These are phyloP conservation scores for Parachlorella kessleri DNA, from an alignment of 139 green algal genomes.

Conservation along the genomic window DNA sequence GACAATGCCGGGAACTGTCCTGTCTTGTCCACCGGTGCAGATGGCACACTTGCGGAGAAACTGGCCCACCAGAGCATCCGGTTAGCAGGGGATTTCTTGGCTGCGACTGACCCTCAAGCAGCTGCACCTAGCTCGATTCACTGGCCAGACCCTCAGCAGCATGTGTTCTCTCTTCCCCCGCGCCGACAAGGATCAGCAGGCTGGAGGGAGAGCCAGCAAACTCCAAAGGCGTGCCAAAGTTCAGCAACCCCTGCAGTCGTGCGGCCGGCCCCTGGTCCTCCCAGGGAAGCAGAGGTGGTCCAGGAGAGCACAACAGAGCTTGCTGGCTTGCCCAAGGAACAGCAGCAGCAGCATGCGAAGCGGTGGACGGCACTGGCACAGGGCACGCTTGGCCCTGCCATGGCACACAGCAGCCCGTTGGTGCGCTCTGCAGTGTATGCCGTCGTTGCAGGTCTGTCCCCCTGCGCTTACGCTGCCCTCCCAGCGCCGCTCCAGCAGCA, in stretches of 20 bases:
- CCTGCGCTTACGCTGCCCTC: constrained; percentile 24
- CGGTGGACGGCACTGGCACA: constrained; percentile 33
- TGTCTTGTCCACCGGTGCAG: background rate
- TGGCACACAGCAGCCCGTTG: constrained; percentile 40
- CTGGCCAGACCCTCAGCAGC: background rate
- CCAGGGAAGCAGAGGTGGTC: background rate
- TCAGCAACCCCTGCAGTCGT: constrained; percentile 28
- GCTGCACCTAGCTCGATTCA: background rate
- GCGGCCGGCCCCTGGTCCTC: background rate
- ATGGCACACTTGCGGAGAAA: constrained; percentile 22
- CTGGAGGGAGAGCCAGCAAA: background rate
- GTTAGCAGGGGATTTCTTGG: constrained; percentile 20
- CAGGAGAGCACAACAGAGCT: too few species aligned
- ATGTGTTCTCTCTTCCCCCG: too few species aligned
- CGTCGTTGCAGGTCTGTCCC: constrained; percentile 20
- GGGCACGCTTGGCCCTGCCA: constrained; percentile 29
- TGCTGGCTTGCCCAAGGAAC: too few species aligned
- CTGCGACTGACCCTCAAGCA: background rate
- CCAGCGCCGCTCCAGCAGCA: constrained; percentile 7
- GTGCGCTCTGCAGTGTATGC: constrained; percentile 38
- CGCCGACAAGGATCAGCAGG: too few species aligned
- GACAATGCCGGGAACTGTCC: background rate
- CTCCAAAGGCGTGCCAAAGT: constrained; percentile 8
- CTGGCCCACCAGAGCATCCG: constrained; percentile 20
- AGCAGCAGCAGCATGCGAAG: background rate